Conservation (phyloP, 495 filamentous ascomycete species). For the Echria macrotheca region DNA sequence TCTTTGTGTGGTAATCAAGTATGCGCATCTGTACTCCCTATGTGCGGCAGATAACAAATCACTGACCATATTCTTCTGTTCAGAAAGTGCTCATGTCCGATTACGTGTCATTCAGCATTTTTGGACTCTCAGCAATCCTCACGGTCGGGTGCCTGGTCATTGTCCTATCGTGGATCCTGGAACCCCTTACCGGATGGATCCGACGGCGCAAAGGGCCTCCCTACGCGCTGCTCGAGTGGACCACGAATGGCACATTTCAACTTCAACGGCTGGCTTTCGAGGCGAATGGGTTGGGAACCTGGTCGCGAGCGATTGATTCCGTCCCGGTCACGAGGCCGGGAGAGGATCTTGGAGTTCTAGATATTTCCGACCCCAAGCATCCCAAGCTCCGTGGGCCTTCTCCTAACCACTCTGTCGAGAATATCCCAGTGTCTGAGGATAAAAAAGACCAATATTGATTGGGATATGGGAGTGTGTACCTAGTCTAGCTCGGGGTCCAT, state of each 20-base stretch:
- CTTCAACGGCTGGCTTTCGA: neutral
- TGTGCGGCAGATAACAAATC: no score
- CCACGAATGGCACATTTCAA: neutral
- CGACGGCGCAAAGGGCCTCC: neutral
- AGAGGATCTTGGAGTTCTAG: neutral
- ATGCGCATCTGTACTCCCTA: no score
- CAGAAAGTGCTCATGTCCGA: neutral
- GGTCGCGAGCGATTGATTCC: neutral
- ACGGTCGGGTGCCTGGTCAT: neutral
- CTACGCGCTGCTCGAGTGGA: constrained; percentile 3
- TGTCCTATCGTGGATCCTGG: neutral
- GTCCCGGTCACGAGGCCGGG: neutral
- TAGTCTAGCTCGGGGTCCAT: no score
- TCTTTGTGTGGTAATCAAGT: neutral
- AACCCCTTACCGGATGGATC: neutral
- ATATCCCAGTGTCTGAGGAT: no score
- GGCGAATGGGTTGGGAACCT: constrained; percentile 1
- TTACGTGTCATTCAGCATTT: neutral
- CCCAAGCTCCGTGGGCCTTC: neutral
- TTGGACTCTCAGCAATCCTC: neutral
- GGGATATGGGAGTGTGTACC: no score
- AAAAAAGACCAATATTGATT: no score
- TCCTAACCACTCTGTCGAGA: no score
- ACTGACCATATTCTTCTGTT: no score
- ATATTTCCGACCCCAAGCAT: neutral